Evolutionary conservation across 164 flowering plant genomes (phyloP), one percentile per base, ranked within the genome.

Genomic region (Protea cynaroides): DNA sequence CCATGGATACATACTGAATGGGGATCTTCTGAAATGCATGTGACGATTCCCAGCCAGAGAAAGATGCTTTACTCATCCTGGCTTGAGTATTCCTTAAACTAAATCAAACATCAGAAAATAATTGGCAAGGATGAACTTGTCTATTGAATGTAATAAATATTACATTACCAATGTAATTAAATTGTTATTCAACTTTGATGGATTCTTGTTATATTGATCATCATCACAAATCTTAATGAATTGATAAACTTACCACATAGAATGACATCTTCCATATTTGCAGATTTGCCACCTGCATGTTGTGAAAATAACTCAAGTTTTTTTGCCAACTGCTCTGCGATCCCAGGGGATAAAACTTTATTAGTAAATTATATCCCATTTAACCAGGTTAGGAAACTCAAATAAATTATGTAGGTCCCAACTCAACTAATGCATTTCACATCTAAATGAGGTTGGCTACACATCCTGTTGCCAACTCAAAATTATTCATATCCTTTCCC

Each of bases 261-360:
- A 52, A 89, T 81, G 65, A 90, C 91, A 74, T 93, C 96, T 51
- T 90, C 93, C 78, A 79, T 75, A 68, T 86, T 90, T 29, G 87
- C 88, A 61, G 81, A 65, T 68, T 87, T 90, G 56, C 96, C 89
- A 65, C 86, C 82, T 0, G 81, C 97, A 74, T 93, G 98, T 51
- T 81, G 93, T 34, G 97, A 87, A 82, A 93, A 93, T 65, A 83
- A 69, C 72, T 86, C 91, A 49, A 91, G 82, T 71, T 91, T 95
- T 77, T 77, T 85, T 18, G 92, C 95, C 70, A 93, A 74, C 68
- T 85, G 84, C 59, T 86, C 97, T 93, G 91, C 63, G 71, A 60
- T 67, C 43, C 55, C 67, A 66, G 49, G 58, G 23, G 66, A 43
- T 24, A 18, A 49, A 15, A 18, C 1, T 49, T 18, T 15, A 49